Percentiles rank a stretch among this genome's conserved stretches.
These are phyloP conservation scores for Aspergillus ustus DNA, from an alignment of 2,329 filamentous ascomycete genomes.

Conservation along the genomic window DNA sequence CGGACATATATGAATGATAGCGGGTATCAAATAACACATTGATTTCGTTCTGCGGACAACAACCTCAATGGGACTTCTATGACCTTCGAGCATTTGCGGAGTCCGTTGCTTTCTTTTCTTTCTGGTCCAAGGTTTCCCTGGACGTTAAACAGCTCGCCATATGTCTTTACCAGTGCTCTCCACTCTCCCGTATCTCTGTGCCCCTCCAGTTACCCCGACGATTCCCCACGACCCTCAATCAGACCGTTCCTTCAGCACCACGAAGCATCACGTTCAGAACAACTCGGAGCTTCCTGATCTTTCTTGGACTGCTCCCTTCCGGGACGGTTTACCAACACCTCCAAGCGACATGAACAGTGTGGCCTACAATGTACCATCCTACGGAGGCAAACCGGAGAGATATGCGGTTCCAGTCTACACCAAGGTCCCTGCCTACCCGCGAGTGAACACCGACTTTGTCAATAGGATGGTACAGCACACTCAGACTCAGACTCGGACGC, in stretches of 20 bases:
- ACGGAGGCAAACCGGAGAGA: constrained; percentile 37
- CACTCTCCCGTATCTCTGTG: constrained; percentile 33
- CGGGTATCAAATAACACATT: constrained; percentile 3
- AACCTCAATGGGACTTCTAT: constrained; percentile 27
- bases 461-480: constrained; percentile 28
- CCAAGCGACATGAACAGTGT: constrained; percentile 49
- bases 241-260: constrained; percentile 20
- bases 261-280: constrained; percentile 21
- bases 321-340: constrained; percentile 48
- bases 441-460: constrained; percentile 29
- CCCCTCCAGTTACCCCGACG: constrained; percentile 33
- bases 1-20: constrained; percentile 1
- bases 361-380: constrained; percentile 38
- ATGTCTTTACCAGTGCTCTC: constrained; percentile 40
- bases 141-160: constrained; percentile 26
- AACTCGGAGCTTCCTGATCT: constrained; percentile 25
- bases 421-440: constrained; percentile 25
- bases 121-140: constrained; percentile 20
- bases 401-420: constrained; percentile 32
- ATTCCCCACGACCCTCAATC: constrained; percentile 28
- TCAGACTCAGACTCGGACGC: constrained; percentile 32
- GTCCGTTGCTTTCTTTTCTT: constrained; percentile 10
- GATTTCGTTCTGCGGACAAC: constrained; percentile 9
- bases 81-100: constrained; percentile 21
- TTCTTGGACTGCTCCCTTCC: constrained; percentile 41